These are phyloP conservation scores for Mediolabrus comicus DNA, from an alignment of 108 stramenopile species.

Conservation along the genomic window DNA sequence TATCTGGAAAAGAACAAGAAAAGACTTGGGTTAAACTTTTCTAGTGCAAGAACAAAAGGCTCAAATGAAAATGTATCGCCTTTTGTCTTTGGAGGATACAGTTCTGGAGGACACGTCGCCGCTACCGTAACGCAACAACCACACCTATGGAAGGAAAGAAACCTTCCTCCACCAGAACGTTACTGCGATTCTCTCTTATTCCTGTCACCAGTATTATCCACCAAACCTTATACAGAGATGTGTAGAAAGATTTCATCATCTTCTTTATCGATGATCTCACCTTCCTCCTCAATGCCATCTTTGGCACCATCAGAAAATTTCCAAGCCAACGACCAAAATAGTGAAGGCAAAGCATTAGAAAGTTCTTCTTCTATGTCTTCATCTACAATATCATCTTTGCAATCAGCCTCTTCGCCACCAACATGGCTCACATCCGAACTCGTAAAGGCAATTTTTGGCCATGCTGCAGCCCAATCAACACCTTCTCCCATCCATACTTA, in stretches of 20 bases:
- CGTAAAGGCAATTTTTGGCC: constrained; percentile 32
- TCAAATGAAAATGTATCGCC: too few species aligned
- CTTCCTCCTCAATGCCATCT: constrained; percentile 14
- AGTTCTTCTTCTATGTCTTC: neutral
- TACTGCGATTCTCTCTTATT: constrained; percentile 39
- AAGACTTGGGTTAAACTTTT: neutral
- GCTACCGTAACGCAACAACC: constrained; percentile 48
- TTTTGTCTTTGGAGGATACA: constrained; percentile 69
- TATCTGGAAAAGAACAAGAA: constrained; percentile 39
- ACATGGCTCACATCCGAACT: constrained; percentile 40
- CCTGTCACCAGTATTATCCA: constrained; percentile 48
- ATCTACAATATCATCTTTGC: neutral
- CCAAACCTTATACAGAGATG: constrained; percentile 21
- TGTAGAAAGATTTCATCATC: constrained; percentile 6
- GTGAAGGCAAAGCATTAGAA: neutral
- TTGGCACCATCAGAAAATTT: neutral
- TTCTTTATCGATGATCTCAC: neutral
- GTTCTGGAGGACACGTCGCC: constrained; percentile 67
- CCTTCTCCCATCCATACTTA: constrained; percentile 51
- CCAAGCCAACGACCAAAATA: neutral
- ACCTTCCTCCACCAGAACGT: constrained; percentile 22
- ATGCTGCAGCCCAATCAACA: constrained; percentile 6
- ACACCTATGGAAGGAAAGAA: constrained; percentile 19
- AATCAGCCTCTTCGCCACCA: constrained; percentile 2
- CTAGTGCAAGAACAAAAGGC: neutral